Conservation (phyloP, 2,329 filamentous ascomycete species). For the Exutisphaerella laricina region DNA sequence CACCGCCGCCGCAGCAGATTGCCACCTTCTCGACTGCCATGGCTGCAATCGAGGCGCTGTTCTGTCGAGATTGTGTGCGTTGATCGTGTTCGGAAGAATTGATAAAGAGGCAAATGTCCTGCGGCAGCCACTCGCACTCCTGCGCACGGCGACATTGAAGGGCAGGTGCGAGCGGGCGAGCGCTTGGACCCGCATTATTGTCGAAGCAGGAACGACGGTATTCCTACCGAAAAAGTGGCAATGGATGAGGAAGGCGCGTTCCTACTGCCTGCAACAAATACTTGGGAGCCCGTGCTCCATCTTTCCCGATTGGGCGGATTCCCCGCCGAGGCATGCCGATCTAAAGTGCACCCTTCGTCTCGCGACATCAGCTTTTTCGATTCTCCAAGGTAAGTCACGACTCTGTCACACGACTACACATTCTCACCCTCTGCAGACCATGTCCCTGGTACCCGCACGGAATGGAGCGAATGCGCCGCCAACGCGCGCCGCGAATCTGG, state of each 20-base stretch:
- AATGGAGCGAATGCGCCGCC: slow-evolving; percentile 33
- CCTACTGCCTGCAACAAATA: too few relatives aligned
- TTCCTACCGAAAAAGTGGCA: neutral
- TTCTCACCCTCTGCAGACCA: slow-evolving; percentile 17
- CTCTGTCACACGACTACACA: slow-evolving; percentile 1
- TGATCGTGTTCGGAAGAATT: slow-evolving; percentile 16
- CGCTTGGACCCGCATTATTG: slow-evolving; percentile 16
- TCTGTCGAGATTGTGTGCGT: slow-evolving; percentile 28
- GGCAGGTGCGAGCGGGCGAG: slow-evolving; percentile 30
- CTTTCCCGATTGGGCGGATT: too few relatives aligned
- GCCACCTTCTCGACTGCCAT: slow-evolving; percentile 23
- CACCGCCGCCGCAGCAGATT: slow-evolving; percentile 29
- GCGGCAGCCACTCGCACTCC: slow-evolving; percentile 8
- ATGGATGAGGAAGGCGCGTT: neutral
- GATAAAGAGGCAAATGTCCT: slow-evolving; percentile 21
- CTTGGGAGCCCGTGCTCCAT: too few relatives aligned
- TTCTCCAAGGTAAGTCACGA: slow-evolving; percentile 17
- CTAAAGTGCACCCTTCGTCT: too few relatives aligned
- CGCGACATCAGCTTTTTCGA: too few relatives aligned
- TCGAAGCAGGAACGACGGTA: too few relatives aligned
- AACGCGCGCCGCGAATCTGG: slow-evolving; percentile 24
- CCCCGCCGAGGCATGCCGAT: too few relatives aligned
- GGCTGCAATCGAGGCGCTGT: slow-evolving; percentile 14
- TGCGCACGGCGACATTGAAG: slow-evolving; percentile 19
- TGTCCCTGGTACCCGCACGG: slow-evolving; percentile 32